phyloP scores from a whole-genome alignment of 441 rosid genomes.

The Gossypium gossypioides region DNA sequence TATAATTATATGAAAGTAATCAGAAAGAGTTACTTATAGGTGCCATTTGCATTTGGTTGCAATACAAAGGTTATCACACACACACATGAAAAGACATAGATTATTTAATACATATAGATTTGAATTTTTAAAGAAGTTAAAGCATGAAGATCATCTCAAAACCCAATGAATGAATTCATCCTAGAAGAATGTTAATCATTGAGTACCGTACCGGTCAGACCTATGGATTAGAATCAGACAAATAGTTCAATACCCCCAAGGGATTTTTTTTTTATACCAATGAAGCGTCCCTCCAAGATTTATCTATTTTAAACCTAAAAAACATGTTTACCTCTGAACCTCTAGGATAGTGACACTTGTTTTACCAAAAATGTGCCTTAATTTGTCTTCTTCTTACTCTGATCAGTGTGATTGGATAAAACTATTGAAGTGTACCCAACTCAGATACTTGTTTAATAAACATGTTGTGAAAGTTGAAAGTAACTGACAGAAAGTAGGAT shows the following conservation, averaged over 20 bases:
- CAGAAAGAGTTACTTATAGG: not conserved
- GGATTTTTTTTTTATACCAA: too few relatives aligned
- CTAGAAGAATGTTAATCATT: not conserved
- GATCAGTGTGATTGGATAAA: not conserved
- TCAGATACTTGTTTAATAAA: not conserved
- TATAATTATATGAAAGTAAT: not conserved
- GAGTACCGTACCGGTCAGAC: not conserved
- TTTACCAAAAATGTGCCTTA: not conserved
- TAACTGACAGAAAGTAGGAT: not conserved
- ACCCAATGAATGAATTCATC: not conserved
- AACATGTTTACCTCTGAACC: not conserved
- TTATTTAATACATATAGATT: not conserved
- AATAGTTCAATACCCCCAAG: not conserved
- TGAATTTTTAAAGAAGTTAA: not conserved
- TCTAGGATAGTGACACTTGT: not conserved
- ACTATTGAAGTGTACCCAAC: not conserved
- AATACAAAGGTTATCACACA: not conserved
- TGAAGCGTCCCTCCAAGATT: not conserved
- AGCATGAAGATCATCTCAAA: not conserved
- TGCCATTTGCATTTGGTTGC: not conserved
- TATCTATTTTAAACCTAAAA: not conserved
- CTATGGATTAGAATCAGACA: not conserved
- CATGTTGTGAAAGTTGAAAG: not conserved
- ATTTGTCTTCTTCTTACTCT: not conserved
- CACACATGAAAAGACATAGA: not conserved